These are phyloP conservation scores for Oryza punctata DNA, from an alignment of 176 grass and related monocot species.

Conservation along the genomic window DNA sequence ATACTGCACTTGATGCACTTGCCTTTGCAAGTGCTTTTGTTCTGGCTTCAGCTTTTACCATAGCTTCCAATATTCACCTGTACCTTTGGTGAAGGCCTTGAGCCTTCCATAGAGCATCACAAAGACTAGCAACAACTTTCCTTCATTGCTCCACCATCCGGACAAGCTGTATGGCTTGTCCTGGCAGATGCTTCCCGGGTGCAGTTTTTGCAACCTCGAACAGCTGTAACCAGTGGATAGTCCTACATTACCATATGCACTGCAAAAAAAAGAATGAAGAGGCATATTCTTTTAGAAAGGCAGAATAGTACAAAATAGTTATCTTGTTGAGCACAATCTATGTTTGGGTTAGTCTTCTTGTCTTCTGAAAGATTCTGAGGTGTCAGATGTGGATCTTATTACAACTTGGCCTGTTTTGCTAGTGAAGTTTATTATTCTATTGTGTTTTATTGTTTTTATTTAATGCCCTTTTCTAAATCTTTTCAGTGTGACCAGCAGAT, in stretches of 20 bases:
- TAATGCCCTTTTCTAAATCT: not conserved
- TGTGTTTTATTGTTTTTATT: not conserved
- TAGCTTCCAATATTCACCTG: conserved; percentile 54
- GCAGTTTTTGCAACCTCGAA: conserved; percentile 46
- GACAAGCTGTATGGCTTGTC: conserved; percentile 49
- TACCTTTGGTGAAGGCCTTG: conserved; percentile 46
- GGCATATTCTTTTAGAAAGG: not conserved
- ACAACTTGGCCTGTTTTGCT: not conserved
- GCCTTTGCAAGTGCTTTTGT: conserved; percentile 4
- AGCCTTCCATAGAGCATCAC: conserved; percentile 67
- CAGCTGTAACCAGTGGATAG: conserved; percentile 69
- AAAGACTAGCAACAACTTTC: conserved; percentile 53
- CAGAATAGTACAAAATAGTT: not conserved
- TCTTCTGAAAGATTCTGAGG: not conserved
- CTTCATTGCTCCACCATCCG: conserved; percentile 54
- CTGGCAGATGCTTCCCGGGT: conserved; percentile 32
- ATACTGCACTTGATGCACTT: not conserved
- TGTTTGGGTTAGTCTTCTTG: not conserved
- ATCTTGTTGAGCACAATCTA: not conserved
- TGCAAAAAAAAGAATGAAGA: conserved; percentile 27
- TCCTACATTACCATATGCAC: conserved; percentile 60
- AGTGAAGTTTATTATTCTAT: not conserved
- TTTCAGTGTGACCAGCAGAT: not conserved
- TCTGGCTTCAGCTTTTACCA: not conserved
- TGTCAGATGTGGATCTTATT: not conserved